These are phyloP conservation scores for Phoma herbarum DNA, from an alignment of 2,329 filamentous ascomycete species.

Conservation along the genomic window DNA sequence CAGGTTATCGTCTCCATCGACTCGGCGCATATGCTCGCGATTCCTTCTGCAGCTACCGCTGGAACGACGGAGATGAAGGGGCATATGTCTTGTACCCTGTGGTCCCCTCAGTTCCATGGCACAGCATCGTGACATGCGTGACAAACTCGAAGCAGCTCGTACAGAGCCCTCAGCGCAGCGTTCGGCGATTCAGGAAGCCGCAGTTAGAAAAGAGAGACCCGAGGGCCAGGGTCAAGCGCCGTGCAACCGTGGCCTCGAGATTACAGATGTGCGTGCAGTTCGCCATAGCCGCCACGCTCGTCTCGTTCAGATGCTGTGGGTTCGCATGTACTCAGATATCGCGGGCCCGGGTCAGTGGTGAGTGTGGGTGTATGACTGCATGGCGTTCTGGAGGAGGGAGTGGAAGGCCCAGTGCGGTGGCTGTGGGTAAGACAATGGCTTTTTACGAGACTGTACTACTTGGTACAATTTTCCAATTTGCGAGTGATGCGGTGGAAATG, in stretches of 20 bases:
- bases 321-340: slow-evolving; percentile 17
- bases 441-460: slow-evolving; percentile 18
- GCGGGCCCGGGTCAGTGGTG: slow-evolving; percentile 11
- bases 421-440: slow-evolving; percentile 18
- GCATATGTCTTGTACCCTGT: slow-evolving; percentile 5
- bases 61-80: slow-evolving; percentile 19
- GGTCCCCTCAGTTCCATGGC: neutral
- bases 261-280: slow-evolving; percentile 17
- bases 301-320: slow-evolving; percentile 25
- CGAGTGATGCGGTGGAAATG: slow-evolving; percentile 5
- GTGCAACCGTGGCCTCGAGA: slow-evolving; percentile 18
- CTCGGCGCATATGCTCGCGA: neutral
- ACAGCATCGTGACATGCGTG: slow-evolving; percentile 10
- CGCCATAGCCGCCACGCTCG: slow-evolving; percentile 1
- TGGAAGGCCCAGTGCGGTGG: slow-evolving; percentile 9
- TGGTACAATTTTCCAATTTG: slow-evolving; percentile 15
- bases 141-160: slow-evolving; percentile 9
- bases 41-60: slow-evolving; percentile 5
- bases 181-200: slow-evolving; percentile 2
- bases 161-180: neutral
- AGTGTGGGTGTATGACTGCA: slow-evolving; percentile 23
- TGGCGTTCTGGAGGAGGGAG: slow-evolving; percentile 20
- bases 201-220: slow-evolving; percentile 1
- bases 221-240: slow-evolving; percentile 7
- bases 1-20: neutral